Evolutionary conservation across 768 basidiomycete genomes (phyloP), one percentile per base, ranked within the genome.

Genomic region (Infundibulicybe gibba): DNA sequence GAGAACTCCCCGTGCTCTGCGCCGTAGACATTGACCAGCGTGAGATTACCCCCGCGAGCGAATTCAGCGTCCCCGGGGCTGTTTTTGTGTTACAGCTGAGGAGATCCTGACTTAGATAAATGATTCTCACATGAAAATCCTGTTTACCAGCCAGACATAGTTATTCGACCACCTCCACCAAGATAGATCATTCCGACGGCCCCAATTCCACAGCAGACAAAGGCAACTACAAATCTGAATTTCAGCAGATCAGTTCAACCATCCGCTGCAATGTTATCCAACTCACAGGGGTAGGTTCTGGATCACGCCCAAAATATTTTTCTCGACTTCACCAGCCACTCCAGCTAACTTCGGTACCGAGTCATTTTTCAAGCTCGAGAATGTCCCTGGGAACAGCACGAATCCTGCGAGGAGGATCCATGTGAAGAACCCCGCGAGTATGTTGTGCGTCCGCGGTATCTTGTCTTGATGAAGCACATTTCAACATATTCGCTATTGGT

Each of bases 341-440:
- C 40, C 42, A 4, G 3, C 4, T 25, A 8, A 25, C 25, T 25
- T 8, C 25, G 3, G 25, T 40, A 50, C 48, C 20, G 64, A 54
- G 11, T 60, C 40, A 37, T 57, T 65, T 45, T 68, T 63, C 61
- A 74, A 66, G 44, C 72, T 80, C 9, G 73, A 67, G 59, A 83
- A 83, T 6, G 81, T 83, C 42, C 79, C 77, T 2, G 81, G 81
- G 51, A 83, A 80, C 21, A 83, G 65, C 14, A 83, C 63, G 56
- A 83, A 83, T 8, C 81, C 81, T 6, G 80, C 81, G 17, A 83
- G 64, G 43, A 83, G 54, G 45, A 83, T 71, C 81, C 81, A 83
- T 6, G 77, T 81, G 53, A 78, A 83, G 62, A 83, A 81, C 6
- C 68, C 69, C 2, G 77, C 72, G 15, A 74, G 57, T 13, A 79